Evolutionary conservation across 2,329 filamentous ascomycete species (phyloP).

Genomic region (Tolypocladium album): DNA sequence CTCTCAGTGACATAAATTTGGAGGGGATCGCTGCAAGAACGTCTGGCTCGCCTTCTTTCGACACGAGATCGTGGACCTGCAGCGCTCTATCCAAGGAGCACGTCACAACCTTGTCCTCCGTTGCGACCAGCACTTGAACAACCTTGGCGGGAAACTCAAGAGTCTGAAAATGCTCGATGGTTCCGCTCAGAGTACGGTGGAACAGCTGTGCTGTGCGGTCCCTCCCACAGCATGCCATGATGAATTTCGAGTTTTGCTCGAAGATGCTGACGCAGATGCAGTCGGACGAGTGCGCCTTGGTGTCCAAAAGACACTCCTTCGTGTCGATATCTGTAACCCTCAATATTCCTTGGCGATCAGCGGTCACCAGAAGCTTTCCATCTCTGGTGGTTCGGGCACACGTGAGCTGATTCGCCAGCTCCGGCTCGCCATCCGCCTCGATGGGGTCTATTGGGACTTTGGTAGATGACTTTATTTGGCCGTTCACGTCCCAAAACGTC

Average conservation of each 20-base stretch:
- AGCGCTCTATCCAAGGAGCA: constrained; percentile 82
- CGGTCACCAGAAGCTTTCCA: constrained; percentile 62
- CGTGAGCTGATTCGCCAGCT: constrained; percentile 46
- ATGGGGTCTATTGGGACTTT: constrained; percentile 59
- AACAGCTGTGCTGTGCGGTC: constrained; percentile 96
- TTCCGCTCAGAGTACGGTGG: constrained; percentile 40
- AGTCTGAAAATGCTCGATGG: constrained; percentile 76
- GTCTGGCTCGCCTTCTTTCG: constrained; percentile 52
- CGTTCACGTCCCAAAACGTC: constrained; percentile 71
- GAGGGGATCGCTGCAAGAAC: constrained; percentile 67
- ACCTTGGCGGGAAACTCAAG: constrained; percentile 88
- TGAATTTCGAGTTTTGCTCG: constrained; percentile 46
- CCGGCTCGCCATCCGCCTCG: constrained; percentile 36
- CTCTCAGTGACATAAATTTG: constrained; percentile 70
- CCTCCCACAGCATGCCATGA: constrained; percentile 75
- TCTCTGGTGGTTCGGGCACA: constrained; percentile 49
- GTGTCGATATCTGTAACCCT: constrained; percentile 55
- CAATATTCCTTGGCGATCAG: constrained; percentile 79
- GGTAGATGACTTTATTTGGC: constrained; percentile 53
- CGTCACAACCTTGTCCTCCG: constrained; percentile 67
- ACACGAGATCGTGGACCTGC: constrained; percentile 69
- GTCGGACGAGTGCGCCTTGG: constrained; percentile 78
- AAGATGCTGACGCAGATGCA: constrained; percentile 72
- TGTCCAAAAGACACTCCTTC: constrained; percentile 53
- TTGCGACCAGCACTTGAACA: constrained; percentile 61